Evolutionary conservation across 1,139 yeast species (phyloP), one percentile per base, ranked within the genome.

Genomic region (Magnusiomyces fungicola): DNA sequence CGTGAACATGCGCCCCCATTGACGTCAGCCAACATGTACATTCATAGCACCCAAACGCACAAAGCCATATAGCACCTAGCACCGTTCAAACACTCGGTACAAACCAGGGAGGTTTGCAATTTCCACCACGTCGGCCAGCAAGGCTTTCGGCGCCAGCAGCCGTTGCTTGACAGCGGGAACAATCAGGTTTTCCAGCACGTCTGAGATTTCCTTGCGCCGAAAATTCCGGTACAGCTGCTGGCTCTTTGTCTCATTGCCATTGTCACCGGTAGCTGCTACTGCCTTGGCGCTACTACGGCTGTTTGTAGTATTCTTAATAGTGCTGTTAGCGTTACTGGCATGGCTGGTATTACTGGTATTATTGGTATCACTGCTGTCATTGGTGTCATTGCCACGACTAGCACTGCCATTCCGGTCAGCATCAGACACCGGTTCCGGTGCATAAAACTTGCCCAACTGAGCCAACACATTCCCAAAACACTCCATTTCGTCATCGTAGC

Each of bases 31-130:
- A n/a, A n/a, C n/a, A n/a, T n/a, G n/a, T n/a, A n/a, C n/a, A n/a
- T n/a, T n/a, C n/a, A n/a, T n/a, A n/a, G n/a, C n/a, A n/a, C n/a
- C n/a, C n/a, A n/a, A n/a, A n/a, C n/a, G n/a, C n/a, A n/a, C n/a
- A n/a, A n/a, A n/a, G n/a, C n/a, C n/a, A n/a, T n/a, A n/a, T n/a
- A n/a, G n/a, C n/a, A n/a, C n/a, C n/a, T 56, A 89, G 62, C 98
- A 92, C 61, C 98, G 73, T 68, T 92, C 99, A 70, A 92, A 92
- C 3, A 94, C 95, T 59, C 75, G 79, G 66, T 94, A 94, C 49
- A 94, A 69, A 0, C 96, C 96, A 0, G 97, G 97, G 39, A 94
- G 69, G 62, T 84, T 90, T 0, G 98, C 97, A 40, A 94, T 79
- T 63, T 92, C 96, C 1, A 86, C 76, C 4, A 89, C 79, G 52